Base-by-base conservation (phyloP, 2,329 filamentous ascomycete species). In the Botryotinia convoluta region DNA sequence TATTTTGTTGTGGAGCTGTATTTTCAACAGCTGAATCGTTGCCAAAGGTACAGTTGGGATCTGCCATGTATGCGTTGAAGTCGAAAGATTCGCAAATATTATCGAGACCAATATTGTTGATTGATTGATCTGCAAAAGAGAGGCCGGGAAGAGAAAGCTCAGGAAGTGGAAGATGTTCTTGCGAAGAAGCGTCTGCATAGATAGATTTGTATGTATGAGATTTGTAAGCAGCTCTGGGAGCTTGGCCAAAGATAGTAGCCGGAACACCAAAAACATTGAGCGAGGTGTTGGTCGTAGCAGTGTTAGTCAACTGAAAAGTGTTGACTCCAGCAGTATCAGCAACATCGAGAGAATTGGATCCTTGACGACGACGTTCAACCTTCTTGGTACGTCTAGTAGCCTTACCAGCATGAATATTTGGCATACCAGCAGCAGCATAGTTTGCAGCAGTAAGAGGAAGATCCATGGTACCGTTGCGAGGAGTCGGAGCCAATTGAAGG, bases 391-490 rank as follows among this genome's bases (percentile, higher is more conserved):
- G 65, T 32, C 65, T n/a, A 26, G 18, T 39, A 42, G n/a, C 6
- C 65, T 69, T 57, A 20, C 57, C 48, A 26, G 42, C 1, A 14
- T 42, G n/a, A 18, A 18, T 2, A 10, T 32, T 69, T 26, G 71
- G 63, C 71, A 72, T 72, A 37, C 71, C 63, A 60, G 71, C 71
- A 7, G 71, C 71, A 26, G 42, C 63, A n/a, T 72, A 72, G 16
- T 72, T 72, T n/a, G 63, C 64, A 26, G 71, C 63, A 35, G 54
- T 72, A 37, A 72, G 45, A 10, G 71, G 63, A 45, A 72, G 39
- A 16, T 57, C 71, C 71, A 72, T 51, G 39, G 71, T 72, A 5
- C 71, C 42, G n/a, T 67, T 67, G 8, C 61, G 48, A 69, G 65
- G 18, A 42, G 18, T 32, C 8, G n/a, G 1, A 29, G 18, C 10